These are phyloP conservation scores for Phytophthora nicotianae DNA, from an alignment of 352 stramenopile genomes.

Conservation along the genomic window DNA sequence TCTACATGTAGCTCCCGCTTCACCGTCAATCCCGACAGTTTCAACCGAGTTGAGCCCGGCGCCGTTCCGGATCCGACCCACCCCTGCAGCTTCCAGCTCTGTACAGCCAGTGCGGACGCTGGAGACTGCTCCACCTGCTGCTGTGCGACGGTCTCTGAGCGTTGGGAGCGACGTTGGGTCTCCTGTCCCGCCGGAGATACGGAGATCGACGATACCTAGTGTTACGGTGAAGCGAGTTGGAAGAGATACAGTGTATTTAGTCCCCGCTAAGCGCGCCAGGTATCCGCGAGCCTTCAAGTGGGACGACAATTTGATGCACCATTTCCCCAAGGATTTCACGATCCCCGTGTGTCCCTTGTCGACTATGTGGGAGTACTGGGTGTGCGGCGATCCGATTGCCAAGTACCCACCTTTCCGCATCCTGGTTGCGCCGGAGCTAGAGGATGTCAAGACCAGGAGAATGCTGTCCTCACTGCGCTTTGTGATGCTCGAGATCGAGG, in stretches of 20 bases:
- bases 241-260: constrained; percentile 10
- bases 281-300: constrained; percentile 23
- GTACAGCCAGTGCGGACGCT: not conserved
- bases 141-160: not conserved
- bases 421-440: constrained; percentile 14
- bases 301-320: constrained; percentile 27
- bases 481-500: constrained; percentile 34
- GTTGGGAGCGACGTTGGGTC: not conserved
- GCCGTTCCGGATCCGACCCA: constrained; percentile 8
- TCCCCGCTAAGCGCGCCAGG: constrained; percentile 22
- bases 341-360: constrained; percentile 16
- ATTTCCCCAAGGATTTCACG: constrained; percentile 26
- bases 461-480: constrained; percentile 25
- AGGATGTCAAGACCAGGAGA: constrained; percentile 9
- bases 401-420: constrained; percentile 34
- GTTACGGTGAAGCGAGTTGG: constrained; percentile 13
- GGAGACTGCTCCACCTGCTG: not conserved
- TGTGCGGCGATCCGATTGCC: constrained; percentile 15
- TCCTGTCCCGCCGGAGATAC: not conserved
- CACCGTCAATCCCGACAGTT: not conserved
- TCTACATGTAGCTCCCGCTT: not conserved
- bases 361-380: constrained; percentile 25
- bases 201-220: not conserved
- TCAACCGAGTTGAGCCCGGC: no score
- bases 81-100: not conserved